Base-by-base conservation (phyloP, 352 stramenopile genomes). In the Pythium volutum region DNA sequence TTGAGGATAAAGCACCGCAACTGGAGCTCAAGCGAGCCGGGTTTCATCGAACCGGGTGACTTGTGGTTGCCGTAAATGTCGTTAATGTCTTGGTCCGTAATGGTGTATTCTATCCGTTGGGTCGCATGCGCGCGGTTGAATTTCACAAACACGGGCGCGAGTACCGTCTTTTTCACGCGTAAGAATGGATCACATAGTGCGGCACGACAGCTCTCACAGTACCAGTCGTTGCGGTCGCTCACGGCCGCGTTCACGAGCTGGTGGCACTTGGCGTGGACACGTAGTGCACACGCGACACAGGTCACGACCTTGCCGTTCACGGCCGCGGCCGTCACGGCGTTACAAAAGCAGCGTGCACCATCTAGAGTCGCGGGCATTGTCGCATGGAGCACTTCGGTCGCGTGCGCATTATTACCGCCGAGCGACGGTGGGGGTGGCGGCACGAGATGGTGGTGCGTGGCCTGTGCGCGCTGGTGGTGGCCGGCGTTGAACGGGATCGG, bases 261-360 rank as follows among this genome's bases (percentile, higher is more conserved):
- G 49, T 91, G 80, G 54, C 83, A 94, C 49, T 91, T 91, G 50
- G 76, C 79, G 66, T 94, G 85, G 22, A 92, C 81, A n/a, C 39
- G 42, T n/a, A 83, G 59, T 2, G 63, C 62, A 45, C 85, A 94
- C 15, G 72, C 62, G 9, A 61, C 33, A 59, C 84, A 94, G 45
- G 67, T 69, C 46, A 90, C 59, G 38, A 83, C 59, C 25, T 79
- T 77, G 9, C 80, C 78, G 0, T 54, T 60, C 6, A 47, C 5
- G 41, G 18, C 47, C 26, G 4, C 12, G 20, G 12, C 36, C 23
- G 29, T 50, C 10, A 79, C 91, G 3, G 14, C 33, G 29, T 22
- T 50, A 12, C 85, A 94, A 43, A 91, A 87, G 53, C 85, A 94
- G 14, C 85, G 70, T 23, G 81, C 79, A 15, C 70, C 70, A 15